Base-by-base conservation (phyloP, 345 rosid species). In the Brassica cretica region DNA sequence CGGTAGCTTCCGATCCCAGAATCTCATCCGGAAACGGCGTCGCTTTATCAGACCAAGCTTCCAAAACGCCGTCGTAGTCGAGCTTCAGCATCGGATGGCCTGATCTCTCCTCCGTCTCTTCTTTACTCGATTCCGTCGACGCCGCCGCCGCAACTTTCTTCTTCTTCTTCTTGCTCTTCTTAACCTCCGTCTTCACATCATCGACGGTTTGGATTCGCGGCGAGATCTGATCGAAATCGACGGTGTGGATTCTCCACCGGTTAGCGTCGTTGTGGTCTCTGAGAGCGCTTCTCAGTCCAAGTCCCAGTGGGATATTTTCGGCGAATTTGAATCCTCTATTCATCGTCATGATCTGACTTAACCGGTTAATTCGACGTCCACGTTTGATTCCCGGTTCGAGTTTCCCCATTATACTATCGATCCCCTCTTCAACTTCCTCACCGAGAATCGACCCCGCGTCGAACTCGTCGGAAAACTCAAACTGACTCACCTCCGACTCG, bases 391-490 rank as follows among this genome's bases (percentile, higher is more conserved):
- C 46, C 41, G 64, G 60, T 30, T 56, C 73, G 66, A 58, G 5
- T 68, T 81, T 84, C 27, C 93, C 98, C 96, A 93, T 90, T 70
- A 93, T 93, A 78, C 90, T 86, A 70, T 93, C 93, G 66, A 92
- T 84, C 0, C 98, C 96, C 68, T 85, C 90, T 71, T 84, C 91
- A 3, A 83, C 75, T 37, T 90, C 98, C 64, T 89, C 93, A 21
- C 86, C 96, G 0, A 93, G 85, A 70, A 93, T 90, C 76, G 98
- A 93, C 30, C 86, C 94, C 0, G 98, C 91, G 11, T 93, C 94
- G 76, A 90, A 87, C 70, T 90, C 91, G 5, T 89, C 94, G 3
- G 81, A 65, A 0, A 78, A 69, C 5, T 76, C 76, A n/a, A 74
- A 30, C 32, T 27, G 68, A 29, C 15, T 53, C 37, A 15, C 72